phyloP scores from a whole-genome alignment of 1,139 yeast genomes.

The Casaregolazyma lundiana region DNA sequence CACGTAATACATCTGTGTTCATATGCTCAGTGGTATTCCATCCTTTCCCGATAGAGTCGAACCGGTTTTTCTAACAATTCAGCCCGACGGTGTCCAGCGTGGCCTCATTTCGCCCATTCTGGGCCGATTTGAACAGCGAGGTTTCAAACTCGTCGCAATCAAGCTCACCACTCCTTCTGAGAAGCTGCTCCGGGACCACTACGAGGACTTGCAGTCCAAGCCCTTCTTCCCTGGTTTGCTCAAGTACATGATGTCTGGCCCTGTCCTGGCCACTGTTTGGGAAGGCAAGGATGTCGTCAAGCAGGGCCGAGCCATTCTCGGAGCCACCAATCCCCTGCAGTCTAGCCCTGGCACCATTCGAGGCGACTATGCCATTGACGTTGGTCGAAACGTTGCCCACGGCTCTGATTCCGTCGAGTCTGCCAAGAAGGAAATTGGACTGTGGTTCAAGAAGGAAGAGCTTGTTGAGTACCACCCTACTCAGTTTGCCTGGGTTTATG shows the following conservation, averaged over 20 bases:
- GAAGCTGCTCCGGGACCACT: constrained; percentile 85
- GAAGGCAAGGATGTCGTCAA: constrained; percentile 99
- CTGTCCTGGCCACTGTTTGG: constrained; percentile 99
- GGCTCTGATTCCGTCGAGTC: constrained; percentile 99
- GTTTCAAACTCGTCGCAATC: constrained; percentile 94
- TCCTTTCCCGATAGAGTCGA: background rate
- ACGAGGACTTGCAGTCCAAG: constrained; percentile 90
- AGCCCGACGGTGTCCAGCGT: constrained; percentile 99
- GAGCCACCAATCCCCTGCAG: constrained; percentile 98
- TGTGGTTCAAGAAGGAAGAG: constrained; percentile 99
- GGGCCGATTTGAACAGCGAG: constrained; percentile 94
- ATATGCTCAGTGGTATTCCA: background rate
- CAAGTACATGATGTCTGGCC: constrained; percentile 97
- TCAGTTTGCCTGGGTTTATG: constrained; percentile 87
- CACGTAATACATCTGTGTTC: no score
- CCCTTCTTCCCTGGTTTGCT: constrained; percentile 95
- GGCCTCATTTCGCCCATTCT: constrained; percentile 88
- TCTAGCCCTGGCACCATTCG: constrained; percentile 99
- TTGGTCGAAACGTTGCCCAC: constrained; percentile 99
- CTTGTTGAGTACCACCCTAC: constrained; percentile 88
- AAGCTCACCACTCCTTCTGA: constrained; percentile 88
- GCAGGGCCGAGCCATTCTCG: constrained; percentile 96
- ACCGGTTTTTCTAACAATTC: constrained; percentile 1
- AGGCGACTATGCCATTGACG: constrained; percentile 80
- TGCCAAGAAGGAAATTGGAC: constrained; percentile 90